Evolutionary conservation across 441 rosid genomes (phyloP).

Genomic region (Monsonia emarginata): DNA sequence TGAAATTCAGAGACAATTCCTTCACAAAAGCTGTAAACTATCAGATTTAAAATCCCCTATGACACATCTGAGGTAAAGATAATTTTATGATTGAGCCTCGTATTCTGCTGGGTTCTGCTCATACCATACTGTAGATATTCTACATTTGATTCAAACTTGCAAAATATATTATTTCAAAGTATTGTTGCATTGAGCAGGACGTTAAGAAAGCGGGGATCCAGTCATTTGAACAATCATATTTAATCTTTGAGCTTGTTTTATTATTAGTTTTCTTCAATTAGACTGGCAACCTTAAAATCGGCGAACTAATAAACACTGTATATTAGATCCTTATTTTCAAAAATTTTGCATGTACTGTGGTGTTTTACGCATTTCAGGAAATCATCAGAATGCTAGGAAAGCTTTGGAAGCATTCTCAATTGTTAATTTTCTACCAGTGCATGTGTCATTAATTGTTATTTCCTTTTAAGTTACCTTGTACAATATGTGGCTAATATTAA

Average conservation of each 20-base stretch:
- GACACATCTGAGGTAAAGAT: neutral
- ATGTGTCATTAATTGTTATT: constrained; percentile 10
- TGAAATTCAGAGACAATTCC: neutral
- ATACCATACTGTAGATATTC: neutral
- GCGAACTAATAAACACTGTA: neutral
- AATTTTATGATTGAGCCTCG: neutral
- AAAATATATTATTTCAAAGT: neutral
- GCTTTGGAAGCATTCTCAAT: neutral
- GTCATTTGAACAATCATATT: neutral
- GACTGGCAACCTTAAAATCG: neutral
- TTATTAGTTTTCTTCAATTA: neutral
- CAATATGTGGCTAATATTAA: constrained; percentile 22
- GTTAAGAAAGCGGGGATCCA: neutral
- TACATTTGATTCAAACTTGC: neutral
- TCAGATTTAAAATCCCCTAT: neutral
- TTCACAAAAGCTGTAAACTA: neutral
- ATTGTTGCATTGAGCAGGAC: neutral
- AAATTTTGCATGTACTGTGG: neutral
- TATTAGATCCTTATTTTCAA: neutral
- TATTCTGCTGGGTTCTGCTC: neutral
- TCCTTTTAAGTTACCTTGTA: constrained; percentile 1
- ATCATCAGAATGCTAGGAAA: neutral
- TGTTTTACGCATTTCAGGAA: constrained; percentile 3
- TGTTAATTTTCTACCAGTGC: constrained; percentile 3
- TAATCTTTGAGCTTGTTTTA: neutral